Conservation (phyloP, 2,329 filamentous ascomycete genomes). For the Immersiporthe knoxdaviesiana region DNA sequence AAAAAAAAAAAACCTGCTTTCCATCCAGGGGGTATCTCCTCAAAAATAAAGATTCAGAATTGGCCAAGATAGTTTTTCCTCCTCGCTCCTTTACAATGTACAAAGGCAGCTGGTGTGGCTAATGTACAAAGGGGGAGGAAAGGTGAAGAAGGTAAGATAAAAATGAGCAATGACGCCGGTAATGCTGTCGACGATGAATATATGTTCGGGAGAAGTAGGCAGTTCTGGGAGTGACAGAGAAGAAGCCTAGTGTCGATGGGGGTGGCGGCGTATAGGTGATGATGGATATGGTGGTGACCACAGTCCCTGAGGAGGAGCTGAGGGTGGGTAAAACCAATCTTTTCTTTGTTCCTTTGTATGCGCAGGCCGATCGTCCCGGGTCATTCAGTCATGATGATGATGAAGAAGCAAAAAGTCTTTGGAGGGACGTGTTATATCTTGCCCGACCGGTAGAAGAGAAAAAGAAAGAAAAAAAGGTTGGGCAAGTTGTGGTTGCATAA, state of each 20-base stretch:
- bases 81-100: constrained; percentile 5
- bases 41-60: constrained; percentile 17
- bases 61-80: not conserved
- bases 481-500: not conserved
- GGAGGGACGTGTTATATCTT: not conserved
- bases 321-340: not conserved
- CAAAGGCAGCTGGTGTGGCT: constrained; percentile 13
- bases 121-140: not conserved
- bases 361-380: constrained; percentile 13
- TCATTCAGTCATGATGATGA: constrained; percentile 14
- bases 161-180: constrained; percentile 17
- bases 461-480: not conserved
- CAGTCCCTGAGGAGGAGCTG: not conserved
- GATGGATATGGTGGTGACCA: not conserved
- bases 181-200: constrained; percentile 15
- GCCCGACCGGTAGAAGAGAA: not conserved
- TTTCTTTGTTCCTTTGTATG: constrained; percentile 3
- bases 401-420: not conserved
- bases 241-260: not conserved
- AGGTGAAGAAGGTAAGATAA: too few species aligned
- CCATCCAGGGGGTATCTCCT: constrained; percentile 28
- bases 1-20: too few species aligned
- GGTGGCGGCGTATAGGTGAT: not conserved
- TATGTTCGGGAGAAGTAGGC: not conserved
- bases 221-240: too few species aligned